These are phyloP conservation scores for Fraxinus dipetala DNA, from an alignment of 305 asterid genomes.

Conservation along the genomic window DNA sequence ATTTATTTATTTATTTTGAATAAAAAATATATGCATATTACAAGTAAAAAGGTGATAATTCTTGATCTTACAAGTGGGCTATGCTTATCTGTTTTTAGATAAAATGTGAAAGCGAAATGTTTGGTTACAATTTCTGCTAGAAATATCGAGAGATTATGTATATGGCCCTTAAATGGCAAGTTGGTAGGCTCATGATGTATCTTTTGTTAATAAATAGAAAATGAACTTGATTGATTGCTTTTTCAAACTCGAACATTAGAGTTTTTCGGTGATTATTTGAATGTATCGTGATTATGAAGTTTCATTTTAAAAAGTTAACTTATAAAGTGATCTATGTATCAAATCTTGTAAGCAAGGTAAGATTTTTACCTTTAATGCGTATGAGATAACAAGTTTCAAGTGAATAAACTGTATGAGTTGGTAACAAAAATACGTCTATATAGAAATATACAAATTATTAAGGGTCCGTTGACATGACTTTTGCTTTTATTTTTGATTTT, in stretches of 20 bases:
- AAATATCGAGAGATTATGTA: background rate
- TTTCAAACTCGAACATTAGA: background rate
- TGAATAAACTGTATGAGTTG: no score
- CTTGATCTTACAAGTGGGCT: conserved; percentile 26
- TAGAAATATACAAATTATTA: no score
- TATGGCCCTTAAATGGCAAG: background rate
- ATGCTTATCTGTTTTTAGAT: conserved; percentile 27
- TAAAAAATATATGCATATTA: background rate
- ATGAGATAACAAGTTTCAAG: no score
- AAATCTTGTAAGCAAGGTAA: no score
- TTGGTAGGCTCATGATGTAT: background rate
- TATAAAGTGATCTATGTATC: no score
- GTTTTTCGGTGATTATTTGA: no score
- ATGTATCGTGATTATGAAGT: no score
- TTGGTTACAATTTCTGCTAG: conserved; percentile 30
- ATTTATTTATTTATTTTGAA: background rate
- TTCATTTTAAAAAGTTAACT: background rate
- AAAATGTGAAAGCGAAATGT: conserved; percentile 37
- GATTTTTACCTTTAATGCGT: no score
- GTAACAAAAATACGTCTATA: no score
- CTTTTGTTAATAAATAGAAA: no score
- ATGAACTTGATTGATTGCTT: background rate
- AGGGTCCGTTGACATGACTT: no score
- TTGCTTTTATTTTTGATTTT: no score
- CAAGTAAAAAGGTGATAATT: background rate